Conservation (phyloP, 306 rosid genomes). For the Lathyrus aphaca region DNA sequence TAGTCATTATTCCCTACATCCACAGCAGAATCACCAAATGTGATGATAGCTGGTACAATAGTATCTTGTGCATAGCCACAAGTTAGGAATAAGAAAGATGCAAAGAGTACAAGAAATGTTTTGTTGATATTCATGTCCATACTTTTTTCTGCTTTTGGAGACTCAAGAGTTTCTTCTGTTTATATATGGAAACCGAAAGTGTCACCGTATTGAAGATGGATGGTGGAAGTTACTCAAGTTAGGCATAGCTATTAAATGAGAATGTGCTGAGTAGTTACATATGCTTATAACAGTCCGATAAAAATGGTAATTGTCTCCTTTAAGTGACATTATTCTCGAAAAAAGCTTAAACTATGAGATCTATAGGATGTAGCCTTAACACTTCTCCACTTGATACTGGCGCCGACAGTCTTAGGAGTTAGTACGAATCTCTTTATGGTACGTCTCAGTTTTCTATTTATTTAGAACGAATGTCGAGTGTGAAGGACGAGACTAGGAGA, state of each 20-base stretch:
- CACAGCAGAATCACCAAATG: constrained; percentile 92
- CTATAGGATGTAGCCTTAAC: constrained; percentile 38
- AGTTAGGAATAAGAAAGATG: constrained; percentile 39
- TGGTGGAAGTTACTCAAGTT: constrained; percentile 58
- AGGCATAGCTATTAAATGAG: constrained; percentile 59
- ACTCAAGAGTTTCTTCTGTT: constrained; percentile 3
- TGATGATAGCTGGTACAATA: constrained; percentile 81
- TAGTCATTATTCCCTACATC: constrained; percentile 95
- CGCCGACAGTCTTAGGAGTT: constrained; percentile 41
- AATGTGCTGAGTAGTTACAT: constrained; percentile 41
- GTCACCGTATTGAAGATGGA: constrained; percentile 57
- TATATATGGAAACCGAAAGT: constrained; percentile 45
- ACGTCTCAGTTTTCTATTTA: constrained; percentile 52
- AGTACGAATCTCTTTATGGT: constrained; percentile 37
- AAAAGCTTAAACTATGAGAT: background rate
- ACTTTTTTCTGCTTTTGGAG: constrained; percentile 39
- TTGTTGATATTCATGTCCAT: constrained; percentile 46
- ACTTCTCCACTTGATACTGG: constrained; percentile 44
- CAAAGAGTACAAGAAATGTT: constrained; percentile 48
- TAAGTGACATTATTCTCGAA: background rate
- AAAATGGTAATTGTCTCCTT: background rate
- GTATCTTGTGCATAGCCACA: constrained; percentile 71
- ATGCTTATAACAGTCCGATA: constrained; percentile 11
- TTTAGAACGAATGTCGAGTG: constrained; percentile 33
- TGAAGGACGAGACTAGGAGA: constrained; percentile 46